Conservation (phyloP, 2,329 filamentous ascomycete genomes). For the Alternaria rosae region DNA sequence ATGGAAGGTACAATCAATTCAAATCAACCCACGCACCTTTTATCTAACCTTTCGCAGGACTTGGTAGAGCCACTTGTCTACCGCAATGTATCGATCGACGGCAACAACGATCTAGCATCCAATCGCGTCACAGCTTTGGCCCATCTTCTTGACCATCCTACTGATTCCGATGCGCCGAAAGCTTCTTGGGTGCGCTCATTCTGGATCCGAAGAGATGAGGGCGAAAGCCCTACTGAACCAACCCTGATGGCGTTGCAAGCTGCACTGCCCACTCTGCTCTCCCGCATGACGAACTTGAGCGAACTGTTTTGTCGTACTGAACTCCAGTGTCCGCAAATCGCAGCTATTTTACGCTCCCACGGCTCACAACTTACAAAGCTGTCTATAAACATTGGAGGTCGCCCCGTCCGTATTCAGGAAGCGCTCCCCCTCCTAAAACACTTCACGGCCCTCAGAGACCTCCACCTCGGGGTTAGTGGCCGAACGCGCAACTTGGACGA, state of each 20-base stretch:
- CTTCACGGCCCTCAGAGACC: neutral
- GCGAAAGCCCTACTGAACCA: neutral
- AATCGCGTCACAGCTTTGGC: neutral
- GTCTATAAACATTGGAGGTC: neutral
- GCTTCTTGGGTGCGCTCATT: slow-evolving; percentile 2
- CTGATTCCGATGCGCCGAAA: neutral
- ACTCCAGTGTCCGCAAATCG: neutral
- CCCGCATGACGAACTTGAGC: neutral
- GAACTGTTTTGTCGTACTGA: neutral
- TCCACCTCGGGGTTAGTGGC: neutral
- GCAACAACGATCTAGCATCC: neutral
- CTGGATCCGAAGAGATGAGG: neutral
- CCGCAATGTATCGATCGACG: neutral
- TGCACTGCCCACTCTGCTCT: neutral
- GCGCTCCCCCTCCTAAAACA: neutral
- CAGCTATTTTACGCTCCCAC: neutral
- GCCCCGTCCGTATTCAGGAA: neutral
- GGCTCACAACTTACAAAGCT: neutral
- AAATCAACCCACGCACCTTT: neutral
- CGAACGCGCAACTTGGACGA: neutral
- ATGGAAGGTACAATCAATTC: neutral
- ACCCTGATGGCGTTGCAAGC: neutral
- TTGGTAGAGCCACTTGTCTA: neutral
- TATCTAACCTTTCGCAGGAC: slow-evolving; percentile 4
- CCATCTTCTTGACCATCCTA: neutral